Conservation (phyloP, 345 rosid genomes). For the Corymbia maculata region DNA sequence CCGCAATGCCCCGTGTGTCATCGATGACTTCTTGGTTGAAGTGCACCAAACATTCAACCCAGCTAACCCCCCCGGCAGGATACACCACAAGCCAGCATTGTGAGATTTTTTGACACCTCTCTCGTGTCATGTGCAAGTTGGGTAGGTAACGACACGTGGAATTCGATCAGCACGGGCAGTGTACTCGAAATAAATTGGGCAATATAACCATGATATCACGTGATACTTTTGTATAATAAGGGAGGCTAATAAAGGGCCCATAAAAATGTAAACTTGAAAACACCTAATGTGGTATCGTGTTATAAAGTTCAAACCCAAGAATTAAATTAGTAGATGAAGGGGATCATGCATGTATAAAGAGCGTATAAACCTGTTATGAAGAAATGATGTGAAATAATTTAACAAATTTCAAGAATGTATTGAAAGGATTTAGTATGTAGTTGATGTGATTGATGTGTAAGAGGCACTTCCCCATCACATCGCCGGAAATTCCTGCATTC, state of each 20-base stretch:
- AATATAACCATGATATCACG: rapidly evolving
- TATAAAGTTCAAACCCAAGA: too few relatives aligned
- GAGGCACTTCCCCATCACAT: not conserved
- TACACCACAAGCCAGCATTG: not conserved
- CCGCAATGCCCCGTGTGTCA: not conserved
- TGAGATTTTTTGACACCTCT: too few relatives aligned
- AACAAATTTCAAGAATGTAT: not conserved
- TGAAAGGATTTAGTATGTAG: not conserved
- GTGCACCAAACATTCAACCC: not conserved
- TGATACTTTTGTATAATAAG: not conserved
- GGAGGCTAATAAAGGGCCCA: not conserved
- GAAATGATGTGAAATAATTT: not conserved
- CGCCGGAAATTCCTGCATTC: not conserved
- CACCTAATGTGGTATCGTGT: too few relatives aligned
- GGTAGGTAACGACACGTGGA: rapidly evolving
- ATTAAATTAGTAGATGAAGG: not conserved
- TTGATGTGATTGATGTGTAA: not conserved
- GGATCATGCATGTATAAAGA: not conserved
- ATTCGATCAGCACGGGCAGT: not conserved
- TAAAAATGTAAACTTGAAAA: too few relatives aligned
- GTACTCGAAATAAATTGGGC: not conserved
- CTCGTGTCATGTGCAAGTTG: not conserved
- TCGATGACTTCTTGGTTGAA: not conserved
- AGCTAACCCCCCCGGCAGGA: not conserved
- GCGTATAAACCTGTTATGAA: not conserved